Conservation (phyloP, 1,284 basidiomycete genomes). For the Schizophyllum commune region DNA sequence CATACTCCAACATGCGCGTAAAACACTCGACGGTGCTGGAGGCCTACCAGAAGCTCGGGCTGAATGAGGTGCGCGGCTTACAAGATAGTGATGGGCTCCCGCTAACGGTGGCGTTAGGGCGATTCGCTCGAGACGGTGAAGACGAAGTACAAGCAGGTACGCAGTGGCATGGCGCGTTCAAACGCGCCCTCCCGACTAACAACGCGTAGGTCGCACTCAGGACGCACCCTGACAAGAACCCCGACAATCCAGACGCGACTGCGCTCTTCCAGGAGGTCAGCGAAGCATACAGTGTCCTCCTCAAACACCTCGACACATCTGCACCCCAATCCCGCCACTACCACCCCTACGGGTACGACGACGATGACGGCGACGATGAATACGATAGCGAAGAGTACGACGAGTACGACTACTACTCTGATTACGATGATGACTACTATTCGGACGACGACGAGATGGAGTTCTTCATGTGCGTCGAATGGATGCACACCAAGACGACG, state of each 20-base stretch:
- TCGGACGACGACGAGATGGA: slow-evolving; percentile 24
- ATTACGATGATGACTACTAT: slow-evolving; percentile 23
- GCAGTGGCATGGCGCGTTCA: slow-evolving; percentile 1
- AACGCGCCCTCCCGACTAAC: background rate
- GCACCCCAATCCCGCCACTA: slow-evolving; percentile 16
- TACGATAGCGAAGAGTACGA: slow-evolving; percentile 24
- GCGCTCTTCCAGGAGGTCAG: slow-evolving; percentile 58
- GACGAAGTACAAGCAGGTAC: slow-evolving; percentile 58
- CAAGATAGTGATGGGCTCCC: slow-evolving; percentile 1
- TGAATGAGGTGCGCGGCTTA: slow-evolving; percentile 41
- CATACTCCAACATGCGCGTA: background rate
- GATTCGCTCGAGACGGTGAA: slow-evolving; percentile 56
- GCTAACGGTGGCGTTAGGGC: slow-evolving; percentile 31
- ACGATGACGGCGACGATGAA: slow-evolving; percentile 27
- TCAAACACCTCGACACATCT: slow-evolving; percentile 39
- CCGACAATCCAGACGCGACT: slow-evolving; percentile 53
- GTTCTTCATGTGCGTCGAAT: slow-evolving; percentile 34
- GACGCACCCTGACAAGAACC: slow-evolving; percentile 72
- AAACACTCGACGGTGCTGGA: slow-evolving; percentile 23
- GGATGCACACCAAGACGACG: background rate
- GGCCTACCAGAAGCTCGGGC: slow-evolving; percentile 49
- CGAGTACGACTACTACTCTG: slow-evolving; percentile 23
- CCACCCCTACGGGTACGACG: slow-evolving; percentile 17
- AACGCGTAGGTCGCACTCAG: slow-evolving; percentile 47
- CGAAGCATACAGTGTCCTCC: slow-evolving; percentile 56